These are phyloP conservation scores for Volvox reticuliferus DNA, from an alignment of 139 green algal species.

Conservation along the genomic window DNA sequence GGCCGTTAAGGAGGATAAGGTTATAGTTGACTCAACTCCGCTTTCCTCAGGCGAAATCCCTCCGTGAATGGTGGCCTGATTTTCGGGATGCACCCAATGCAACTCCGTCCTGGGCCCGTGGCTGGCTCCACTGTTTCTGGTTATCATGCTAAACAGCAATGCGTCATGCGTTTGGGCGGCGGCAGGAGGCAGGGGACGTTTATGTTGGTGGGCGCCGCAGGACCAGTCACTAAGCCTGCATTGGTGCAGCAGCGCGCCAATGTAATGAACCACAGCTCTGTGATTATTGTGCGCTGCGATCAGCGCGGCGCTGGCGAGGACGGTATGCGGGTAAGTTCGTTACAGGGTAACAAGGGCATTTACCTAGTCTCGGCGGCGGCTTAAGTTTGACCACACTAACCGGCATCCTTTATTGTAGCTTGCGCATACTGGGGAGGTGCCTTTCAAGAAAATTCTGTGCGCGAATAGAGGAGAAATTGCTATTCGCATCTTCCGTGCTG, in stretches of 20 bases:
- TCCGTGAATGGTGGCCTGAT: neutral
- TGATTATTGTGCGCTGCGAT: neutral
- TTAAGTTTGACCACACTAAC: neutral
- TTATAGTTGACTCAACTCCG: neutral
- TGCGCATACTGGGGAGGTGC: slow-evolving; percentile 55
- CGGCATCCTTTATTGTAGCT: slow-evolving; percentile 10
- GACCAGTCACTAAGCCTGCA: neutral
- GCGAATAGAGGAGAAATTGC: slow-evolving; percentile 98
- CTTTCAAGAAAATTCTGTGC: slow-evolving; percentile 90
- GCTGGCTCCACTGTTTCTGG: neutral
- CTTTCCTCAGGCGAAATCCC: neutral
- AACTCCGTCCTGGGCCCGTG: slow-evolving; percentile 9
- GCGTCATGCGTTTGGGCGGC: neutral
- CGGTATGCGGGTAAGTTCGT: slow-evolving; percentile 24
- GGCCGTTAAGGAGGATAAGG: neutral
- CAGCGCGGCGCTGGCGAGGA: slow-evolving; percentile 18
- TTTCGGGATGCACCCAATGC: slow-evolving; percentile 1
- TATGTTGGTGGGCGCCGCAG: neutral
- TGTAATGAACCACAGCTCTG: neutral
- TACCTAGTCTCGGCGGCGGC: neutral
- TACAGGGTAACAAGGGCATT: neutral
- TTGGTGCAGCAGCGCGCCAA: neutral
- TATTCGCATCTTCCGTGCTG: slow-evolving; percentile 94
- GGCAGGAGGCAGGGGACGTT: neutral
- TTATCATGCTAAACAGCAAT: neutral